Evolutionary conservation across 164 flowering plant species (phyloP).

Genomic region (Liquidambar formosana): DNA sequence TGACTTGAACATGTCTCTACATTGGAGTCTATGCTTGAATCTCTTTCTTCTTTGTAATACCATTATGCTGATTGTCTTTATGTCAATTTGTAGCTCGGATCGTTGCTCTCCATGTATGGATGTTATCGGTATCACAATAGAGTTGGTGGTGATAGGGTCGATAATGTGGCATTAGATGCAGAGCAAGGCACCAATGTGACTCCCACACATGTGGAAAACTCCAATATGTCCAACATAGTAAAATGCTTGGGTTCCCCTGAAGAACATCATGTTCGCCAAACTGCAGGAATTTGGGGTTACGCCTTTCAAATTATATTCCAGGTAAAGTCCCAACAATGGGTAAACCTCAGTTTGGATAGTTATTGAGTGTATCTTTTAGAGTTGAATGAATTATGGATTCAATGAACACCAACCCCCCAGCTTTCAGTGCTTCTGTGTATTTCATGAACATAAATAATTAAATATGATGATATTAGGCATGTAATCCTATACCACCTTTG

Average conservation of each 20-base stretch:
- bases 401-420: too few species aligned
- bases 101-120: conserved; percentile 68
- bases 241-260: conserved; percentile 24
- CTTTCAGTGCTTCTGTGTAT: too few species aligned
- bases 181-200: conserved; percentile 45
- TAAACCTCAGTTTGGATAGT: too few species aligned
- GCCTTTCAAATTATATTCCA: conserved; percentile 80
- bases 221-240: conserved; percentile 13
- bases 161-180: conserved; percentile 37
- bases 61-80: neutral
- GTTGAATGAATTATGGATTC: too few species aligned
- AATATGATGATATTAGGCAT: neutral
- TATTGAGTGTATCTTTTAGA: too few species aligned
- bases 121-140: conserved; percentile 55
- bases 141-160: conserved; percentile 42
- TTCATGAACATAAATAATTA: too few species aligned
- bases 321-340: conserved; percentile 35
- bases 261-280: conserved; percentile 26
- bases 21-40: neutral
- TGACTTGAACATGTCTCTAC: neutral
- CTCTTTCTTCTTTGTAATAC: neutral
- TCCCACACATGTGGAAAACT: conserved; percentile 20
- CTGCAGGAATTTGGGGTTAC: conserved; percentile 70
- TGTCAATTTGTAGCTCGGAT: conserved; percentile 65
- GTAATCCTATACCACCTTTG: neutral